phyloP scores from a whole-genome alignment of 345 rosid species.

The Lepidium sativum region DNA sequence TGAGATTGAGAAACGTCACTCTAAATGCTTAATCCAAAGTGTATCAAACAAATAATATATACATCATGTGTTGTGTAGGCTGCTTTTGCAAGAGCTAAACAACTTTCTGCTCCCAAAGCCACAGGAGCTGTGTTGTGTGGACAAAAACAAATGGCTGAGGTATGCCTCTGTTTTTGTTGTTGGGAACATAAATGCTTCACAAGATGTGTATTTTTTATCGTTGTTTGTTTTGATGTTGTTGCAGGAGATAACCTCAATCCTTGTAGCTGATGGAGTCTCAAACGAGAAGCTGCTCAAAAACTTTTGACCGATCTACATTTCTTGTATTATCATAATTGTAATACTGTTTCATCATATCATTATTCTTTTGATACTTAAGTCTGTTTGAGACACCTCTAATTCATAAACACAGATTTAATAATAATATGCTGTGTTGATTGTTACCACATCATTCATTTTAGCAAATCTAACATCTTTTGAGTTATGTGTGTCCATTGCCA shows the following conservation, averaged over 20 bases:
- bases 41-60: conserved; percentile 2
- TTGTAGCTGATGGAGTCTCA: conserved; percentile 66
- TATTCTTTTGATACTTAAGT: conserved; percentile 13
- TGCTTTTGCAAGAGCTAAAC: conserved; percentile 72
- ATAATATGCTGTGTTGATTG: conserved; percentile 10
- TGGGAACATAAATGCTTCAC: background rate
- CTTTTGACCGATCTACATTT: conserved; percentile 42
- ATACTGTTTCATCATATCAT: conserved; percentile 1
- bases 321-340: conserved; percentile 1
- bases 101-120: conserved; percentile 41
- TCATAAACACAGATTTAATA: conserved; percentile 10
- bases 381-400: conserved; percentile 7
- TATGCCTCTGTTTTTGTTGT: conserved; percentile 17
- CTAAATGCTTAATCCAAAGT: background rate
- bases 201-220: background rate
- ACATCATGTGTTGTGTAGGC: conserved; percentile 44
- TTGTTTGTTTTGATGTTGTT: background rate
- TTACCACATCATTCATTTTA: background rate
- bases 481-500: background rate
- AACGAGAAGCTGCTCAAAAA: conserved; percentile 71
- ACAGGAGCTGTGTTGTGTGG: conserved; percentile 87
- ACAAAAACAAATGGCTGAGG: conserved; percentile 96
- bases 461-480: no score
- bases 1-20: conserved; percentile 10
- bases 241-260: conserved; percentile 86